Evolutionary conservation across 495 filamentous ascomycete genomes (phyloP).

Genomic region (Stereocaulon alpinum): DNA sequence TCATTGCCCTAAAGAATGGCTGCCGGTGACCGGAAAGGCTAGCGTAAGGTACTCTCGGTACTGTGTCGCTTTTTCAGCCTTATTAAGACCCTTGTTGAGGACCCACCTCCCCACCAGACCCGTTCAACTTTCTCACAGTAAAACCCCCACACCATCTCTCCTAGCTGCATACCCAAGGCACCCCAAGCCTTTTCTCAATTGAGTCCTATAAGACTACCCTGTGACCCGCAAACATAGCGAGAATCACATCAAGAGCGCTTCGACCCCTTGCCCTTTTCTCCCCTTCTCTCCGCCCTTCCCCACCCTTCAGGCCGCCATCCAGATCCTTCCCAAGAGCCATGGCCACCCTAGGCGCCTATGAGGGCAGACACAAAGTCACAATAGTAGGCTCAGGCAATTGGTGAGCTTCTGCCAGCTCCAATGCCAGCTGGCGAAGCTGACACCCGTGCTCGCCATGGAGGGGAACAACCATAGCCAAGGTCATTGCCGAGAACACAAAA

Average conservation of each 20-base stretch:
- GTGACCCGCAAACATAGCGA: background rate
- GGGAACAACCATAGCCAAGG: slow-evolving; percentile 95
- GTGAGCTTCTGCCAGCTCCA: slow-evolving; percentile 36
- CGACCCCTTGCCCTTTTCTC: slow-evolving; percentile 9
- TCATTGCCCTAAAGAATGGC: too few relatives aligned
- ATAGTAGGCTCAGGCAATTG: slow-evolving; percentile 96
- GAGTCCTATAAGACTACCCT: background rate
- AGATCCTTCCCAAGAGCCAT: slow-evolving; percentile 23
- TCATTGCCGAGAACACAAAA: slow-evolving; percentile 82
- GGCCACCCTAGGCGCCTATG: slow-evolving; percentile 34
- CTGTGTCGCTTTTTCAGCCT: too few relatives aligned
- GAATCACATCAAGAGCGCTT: background rate
- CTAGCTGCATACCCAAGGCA: background rate
- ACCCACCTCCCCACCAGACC: too few relatives aligned
- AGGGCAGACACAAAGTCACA: slow-evolving; percentile 83
- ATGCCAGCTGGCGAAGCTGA: slow-evolving; percentile 7
- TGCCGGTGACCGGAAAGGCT: too few relatives aligned
- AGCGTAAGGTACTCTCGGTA: too few relatives aligned
- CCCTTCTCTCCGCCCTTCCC: background rate
- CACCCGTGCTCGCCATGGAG: slow-evolving; percentile 32
- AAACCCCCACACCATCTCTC: too few relatives aligned
- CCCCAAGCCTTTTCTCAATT: background rate
- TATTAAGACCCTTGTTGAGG: too few relatives aligned
- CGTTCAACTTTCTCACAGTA: too few relatives aligned
- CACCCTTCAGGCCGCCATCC: background rate